A percentile compares a stretch with the other conserved stretches of the same genome.
These are phyloP conservation scores for Saccharata proteae DNA, from an alignment of 2,329 filamentous ascomycete species.

Conservation along the genomic window DNA sequence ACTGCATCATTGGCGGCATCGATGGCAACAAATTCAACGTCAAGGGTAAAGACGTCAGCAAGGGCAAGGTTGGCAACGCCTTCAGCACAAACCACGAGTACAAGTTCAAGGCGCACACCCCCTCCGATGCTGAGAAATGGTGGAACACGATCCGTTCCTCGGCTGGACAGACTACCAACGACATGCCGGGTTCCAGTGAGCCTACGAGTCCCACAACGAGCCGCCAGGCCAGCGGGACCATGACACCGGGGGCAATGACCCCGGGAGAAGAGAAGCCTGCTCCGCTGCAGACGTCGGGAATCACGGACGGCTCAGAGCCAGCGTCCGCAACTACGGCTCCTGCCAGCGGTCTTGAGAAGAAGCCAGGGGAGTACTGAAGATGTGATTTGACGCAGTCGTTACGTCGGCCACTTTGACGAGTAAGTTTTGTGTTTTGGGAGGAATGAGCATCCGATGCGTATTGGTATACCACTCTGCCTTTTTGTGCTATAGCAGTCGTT, in stretches of 20 bases:
- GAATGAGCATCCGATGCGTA: too few species aligned
- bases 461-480: too few species aligned
- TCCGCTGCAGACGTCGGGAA: slow-evolving; percentile 22
- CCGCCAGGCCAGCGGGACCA: slow-evolving; percentile 19
- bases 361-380: slow-evolving; percentile 18
- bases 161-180: slow-evolving; percentile 38
- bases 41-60: slow-evolving; percentile 85
- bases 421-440: too few species aligned
- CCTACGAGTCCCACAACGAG: slow-evolving; percentile 17
- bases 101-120: slow-evolving; percentile 74
- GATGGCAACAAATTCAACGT: slow-evolving; percentile 80
- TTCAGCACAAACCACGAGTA: slow-evolving; percentile 71
- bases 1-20: slow-evolving; percentile 63
- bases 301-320: slow-evolving; percentile 14
- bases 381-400: not conserved
- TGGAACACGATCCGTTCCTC: slow-evolving; percentile 57
- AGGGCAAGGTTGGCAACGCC: slow-evolving; percentile 64
- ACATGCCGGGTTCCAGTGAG: slow-evolving; percentile 18
- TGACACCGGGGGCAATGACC: slow-evolving; percentile 12
- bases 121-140: slow-evolving; percentile 75
- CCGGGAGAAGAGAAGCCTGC: slow-evolving; percentile 11
- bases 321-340: slow-evolving; percentile 6
- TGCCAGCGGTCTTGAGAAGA: slow-evolving; percentile 16
- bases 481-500: too few species aligned
- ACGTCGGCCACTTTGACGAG: too few species aligned